Base-by-base conservation (phyloP, 2,329 filamentous ascomycete genomes). In the Aureobasidium sp. region DNA sequence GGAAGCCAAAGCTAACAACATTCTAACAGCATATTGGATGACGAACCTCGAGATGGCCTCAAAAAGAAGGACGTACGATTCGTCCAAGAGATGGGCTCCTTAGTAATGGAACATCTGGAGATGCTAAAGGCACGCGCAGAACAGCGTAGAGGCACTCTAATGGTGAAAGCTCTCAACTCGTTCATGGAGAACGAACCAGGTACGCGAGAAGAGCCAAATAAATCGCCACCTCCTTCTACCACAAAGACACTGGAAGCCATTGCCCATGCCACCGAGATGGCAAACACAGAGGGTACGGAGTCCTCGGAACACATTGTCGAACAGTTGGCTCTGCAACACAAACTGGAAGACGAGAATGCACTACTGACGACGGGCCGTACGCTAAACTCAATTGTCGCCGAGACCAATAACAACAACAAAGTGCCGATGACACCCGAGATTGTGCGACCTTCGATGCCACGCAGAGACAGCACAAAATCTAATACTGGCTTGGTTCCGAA, bases 61-160 rank as follows among this genome's bases (percentile, higher is more conserved):
- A 73, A 70, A 7, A 68, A 74, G 1, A 74, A 75, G 11, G 79
- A 85, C 62, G 62, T 81, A 3, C 75, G 78, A 35, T 85, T 83
- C 53, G 73, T 88, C 69, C 77, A 80, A 47, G 83, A 84, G 44
- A 77, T 87, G 49, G 22, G 47, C 11, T 73, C 74, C 19, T 80
- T 83, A 4, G 76, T 85, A 5, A 84, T 85, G 74, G 79, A 84
- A 40, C 85, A 87, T 62, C 69, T 88, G 7, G 83, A 85, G 72
- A 81, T 77, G 75, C 81, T 75, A 48, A 77, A 78, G 65, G 78
- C 75, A 64, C 79, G 73, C 59, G 81, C 77, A 61, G 82, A 79
- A 66, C 81, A 78, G 66, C 79, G 75, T 67, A 77, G 76, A 66
- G 81, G 75, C 53, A 82, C 78, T 66, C 79, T 76, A 65, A 85